A percentile compares a stretch with the other conserved stretches of the same genome.
These are phyloP conservation scores for Lithocarpus polystachyus DNA, from an alignment of 306 rosid genomes.

Conservation along the genomic window DNA sequence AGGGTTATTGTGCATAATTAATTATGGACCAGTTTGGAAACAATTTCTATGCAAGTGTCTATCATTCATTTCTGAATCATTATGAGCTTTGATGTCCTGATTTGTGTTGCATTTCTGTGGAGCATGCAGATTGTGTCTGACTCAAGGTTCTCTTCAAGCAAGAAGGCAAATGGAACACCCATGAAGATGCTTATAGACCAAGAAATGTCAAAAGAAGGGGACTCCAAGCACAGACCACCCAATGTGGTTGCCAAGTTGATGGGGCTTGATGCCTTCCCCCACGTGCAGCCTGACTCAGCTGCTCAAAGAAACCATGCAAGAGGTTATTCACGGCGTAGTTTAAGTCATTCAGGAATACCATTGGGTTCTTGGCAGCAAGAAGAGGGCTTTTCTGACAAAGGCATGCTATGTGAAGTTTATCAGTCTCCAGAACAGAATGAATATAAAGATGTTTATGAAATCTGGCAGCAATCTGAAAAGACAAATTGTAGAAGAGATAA, in stretches of 20 bases:
- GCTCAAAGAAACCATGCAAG: constrained; percentile 49
- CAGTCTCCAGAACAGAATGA: constrained; percentile 39
- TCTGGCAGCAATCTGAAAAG: constrained; percentile 68
- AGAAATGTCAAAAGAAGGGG: constrained; percentile 76
- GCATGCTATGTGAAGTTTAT: constrained; percentile 46
- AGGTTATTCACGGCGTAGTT: constrained; percentile 39
- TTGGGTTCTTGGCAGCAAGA: constrained; percentile 47
- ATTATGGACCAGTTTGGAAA: neutral
- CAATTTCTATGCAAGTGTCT: constrained; percentile 5
- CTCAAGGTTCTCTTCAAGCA: constrained; percentile 54
- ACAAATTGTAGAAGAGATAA: constrained; percentile 46
- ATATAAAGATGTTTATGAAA: constrained; percentile 59
- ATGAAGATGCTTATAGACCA: constrained; percentile 76
- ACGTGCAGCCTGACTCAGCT: constrained; percentile 45
- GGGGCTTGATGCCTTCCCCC: constrained; percentile 85
- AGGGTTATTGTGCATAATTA: neutral
- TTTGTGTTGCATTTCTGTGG: constrained; percentile 23
- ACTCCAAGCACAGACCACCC: constrained; percentile 54
- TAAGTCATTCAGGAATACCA: constrained; percentile 44
- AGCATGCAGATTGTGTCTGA: constrained; percentile 49
- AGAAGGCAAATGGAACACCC: constrained; percentile 48
- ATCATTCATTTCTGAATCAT: constrained; percentile 6
- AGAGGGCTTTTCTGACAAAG: constrained; percentile 47
- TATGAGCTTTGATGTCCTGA: constrained; percentile 14
- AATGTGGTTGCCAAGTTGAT: constrained; percentile 90